Base-by-base conservation (phyloP, 106 monocot genomes). In the Acorus gramineus region DNA sequence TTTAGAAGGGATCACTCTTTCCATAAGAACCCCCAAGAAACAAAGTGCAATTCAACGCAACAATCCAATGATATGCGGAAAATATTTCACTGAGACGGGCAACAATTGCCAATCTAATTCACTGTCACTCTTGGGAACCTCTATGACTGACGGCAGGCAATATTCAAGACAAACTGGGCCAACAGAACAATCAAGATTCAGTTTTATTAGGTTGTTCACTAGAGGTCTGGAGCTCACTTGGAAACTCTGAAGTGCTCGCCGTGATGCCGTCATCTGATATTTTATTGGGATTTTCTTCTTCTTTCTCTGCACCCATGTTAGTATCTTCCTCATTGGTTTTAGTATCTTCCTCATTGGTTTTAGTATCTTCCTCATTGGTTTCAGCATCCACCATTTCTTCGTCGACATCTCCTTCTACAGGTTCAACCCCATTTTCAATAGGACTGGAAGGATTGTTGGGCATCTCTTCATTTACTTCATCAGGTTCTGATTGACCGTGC, bases 361-460 rank as follows among this genome's bases (percentile, higher is more conserved):
- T 65, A 2, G 14, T 2, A 3, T 14, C 52, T 52, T 70, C 69
- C 12, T 77, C 79, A 58, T 68, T 49, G 4, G 73, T 53, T 11
- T 86, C 84, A 50, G 94, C 94, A 56, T 90, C 90, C 14, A 67
- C 66, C 94, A 94, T 94, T 66, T 94, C 94, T 76, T 73, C 86
- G 68, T 94, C 94, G 42, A 11, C 81, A 59, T 81, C 81, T 51
- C 47, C 78, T 43, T 47, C 69, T 6, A 42, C 42, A 58, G 58
- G 8, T 50, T 58, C 69, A 48, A 62, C 66, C 61, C 84, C 92
- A 56, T 87, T 87, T 13, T 71, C 53, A 44, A 67, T 44, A n/a
- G 60, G 44, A 49, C 49, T 57, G 14, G 66, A 10, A 7, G 63
- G 69, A 2, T 71, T 62, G 8, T 51, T 42, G 46, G 52, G 28